Percentiles rank a stretch among this genome's conserved stretches.
Conservation (phyloP, 805 yeast species). For the Cyberlindnera petersonii region DNA sequence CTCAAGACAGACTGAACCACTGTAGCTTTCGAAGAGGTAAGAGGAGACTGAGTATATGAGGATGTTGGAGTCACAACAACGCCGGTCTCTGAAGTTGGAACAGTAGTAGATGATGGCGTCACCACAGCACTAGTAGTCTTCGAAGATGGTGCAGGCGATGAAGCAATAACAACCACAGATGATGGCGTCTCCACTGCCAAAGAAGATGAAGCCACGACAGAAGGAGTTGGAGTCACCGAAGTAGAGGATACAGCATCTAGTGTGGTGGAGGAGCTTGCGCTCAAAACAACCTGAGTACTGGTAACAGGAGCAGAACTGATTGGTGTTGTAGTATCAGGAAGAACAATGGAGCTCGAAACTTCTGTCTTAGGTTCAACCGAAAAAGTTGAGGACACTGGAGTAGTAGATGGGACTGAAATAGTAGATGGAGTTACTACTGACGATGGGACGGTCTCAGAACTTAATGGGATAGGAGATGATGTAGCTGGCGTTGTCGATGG, state of each 20-base stretch:
- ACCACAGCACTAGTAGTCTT: not conserved
- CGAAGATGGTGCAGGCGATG: constrained; percentile 1
- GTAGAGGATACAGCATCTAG: not conserved
- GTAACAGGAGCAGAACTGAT: not conserved
- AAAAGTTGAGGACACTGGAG: not conserved
- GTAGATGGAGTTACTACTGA: not conserved
- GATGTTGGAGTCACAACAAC: constrained; percentile 3
- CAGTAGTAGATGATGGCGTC: constrained; percentile 3
- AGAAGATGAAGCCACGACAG: not conserved
- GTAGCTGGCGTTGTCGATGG: not conserved
- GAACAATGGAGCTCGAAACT: too few species aligned
- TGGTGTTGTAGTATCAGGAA: not conserved
- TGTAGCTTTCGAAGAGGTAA: too few species aligned
- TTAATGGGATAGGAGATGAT: too few species aligned
- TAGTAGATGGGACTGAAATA: not conserved
- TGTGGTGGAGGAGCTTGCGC: not conserved
- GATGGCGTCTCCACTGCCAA: not conserved
- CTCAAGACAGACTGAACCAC: too few species aligned
- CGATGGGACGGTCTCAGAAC: too few species aligned
- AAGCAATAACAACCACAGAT: not conserved
- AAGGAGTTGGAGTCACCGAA: not conserved
- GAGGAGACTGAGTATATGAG: not conserved
- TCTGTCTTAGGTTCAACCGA: not conserved
- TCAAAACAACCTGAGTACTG: not conserved
- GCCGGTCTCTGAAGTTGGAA: constrained; percentile 1